Evolutionary conservation across 345 rosid species (phyloP), one percentile per base, ranked within the genome.

Genomic region (Noccaea caerulescens): DNA sequence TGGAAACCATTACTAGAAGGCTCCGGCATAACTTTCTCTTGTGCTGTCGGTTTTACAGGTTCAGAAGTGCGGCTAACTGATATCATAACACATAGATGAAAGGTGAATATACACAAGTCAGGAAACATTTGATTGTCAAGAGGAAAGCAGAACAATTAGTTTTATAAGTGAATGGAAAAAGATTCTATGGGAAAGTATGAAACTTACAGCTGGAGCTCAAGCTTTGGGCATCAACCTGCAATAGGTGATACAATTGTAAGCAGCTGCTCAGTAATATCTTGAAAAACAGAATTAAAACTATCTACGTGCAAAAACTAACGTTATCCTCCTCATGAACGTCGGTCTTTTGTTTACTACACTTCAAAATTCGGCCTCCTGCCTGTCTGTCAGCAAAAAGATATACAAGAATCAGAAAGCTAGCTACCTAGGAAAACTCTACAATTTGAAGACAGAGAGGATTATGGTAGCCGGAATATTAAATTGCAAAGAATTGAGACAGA

Each of bases 171-270:
- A 25, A 25, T 7, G 27, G 25, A 3, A 44, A 33, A 18, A 9
- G 3, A 0, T 52, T 12, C 20, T 50, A 32, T 14, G 32, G 42
- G 52, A 30, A 50, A 61, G 20, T 6, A 34, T 18, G 61, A 50
- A 77, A 84, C 90, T 85, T 82, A 82, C 90, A 51, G 58, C 52
- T 72, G 64, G 76, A 72, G 64, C 64, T 74, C 59, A 85, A 76
- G 58, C 58, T 78, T 68, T 59, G 83, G 75, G 73, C 79, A 79
- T 74, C 79, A 66, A 71, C 84, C 96, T 89, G 88, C 82, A 79
- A 18, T 76, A 75, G 52, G 44, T 3, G 71, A 39, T 43, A 72
- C 34, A 55, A 5, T 56, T 25, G 52, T 71, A 53, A 52, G 68
- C n/a, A 61, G 10, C 45, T 51, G 61, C 45, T 18, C 5, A 61